These are phyloP conservation scores for Umbelopsis ramanniana DNA, from an alignment of 192 early-diverging fungal genomes.

Conservation along the genomic window DNA sequence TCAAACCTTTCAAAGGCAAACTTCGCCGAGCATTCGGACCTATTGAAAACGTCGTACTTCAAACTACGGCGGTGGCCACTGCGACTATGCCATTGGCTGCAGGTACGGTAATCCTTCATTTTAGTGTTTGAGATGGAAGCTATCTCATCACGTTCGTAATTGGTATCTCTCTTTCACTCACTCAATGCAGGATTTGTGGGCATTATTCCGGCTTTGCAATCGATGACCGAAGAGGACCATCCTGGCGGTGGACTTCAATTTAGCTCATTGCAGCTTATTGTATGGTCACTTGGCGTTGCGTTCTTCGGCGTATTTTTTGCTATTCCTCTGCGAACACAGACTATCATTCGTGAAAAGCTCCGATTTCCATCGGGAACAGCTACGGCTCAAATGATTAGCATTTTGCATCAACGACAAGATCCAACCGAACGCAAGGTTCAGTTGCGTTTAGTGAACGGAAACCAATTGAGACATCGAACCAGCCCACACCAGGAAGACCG, in stretches of 20 bases:
- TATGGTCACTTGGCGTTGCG: slow-evolving; percentile 78
- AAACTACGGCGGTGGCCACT: slow-evolving; percentile 83
- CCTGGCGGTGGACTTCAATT: slow-evolving; percentile 40
- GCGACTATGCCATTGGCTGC: slow-evolving; percentile 84
- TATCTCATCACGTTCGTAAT: too few relatives aligned
- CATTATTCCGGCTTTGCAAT: slow-evolving; percentile 79
- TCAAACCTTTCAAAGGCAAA: slow-evolving; percentile 59
- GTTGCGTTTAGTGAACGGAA: neutral
- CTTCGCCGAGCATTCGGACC: slow-evolving; percentile 66
- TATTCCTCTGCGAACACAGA: slow-evolving; percentile 75
- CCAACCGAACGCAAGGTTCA: slow-evolving; percentile 31
- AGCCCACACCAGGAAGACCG: neutral
- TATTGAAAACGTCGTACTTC: slow-evolving; percentile 84
- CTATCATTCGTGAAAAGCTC: slow-evolving; percentile 81
- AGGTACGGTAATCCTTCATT: slow-evolving; percentile 15
- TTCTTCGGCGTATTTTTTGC: slow-evolving; percentile 95
- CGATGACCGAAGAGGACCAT: slow-evolving; percentile 63
- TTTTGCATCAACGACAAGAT: slow-evolving; percentile 66
- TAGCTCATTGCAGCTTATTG: slow-evolving; percentile 53
- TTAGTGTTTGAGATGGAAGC: too few relatives aligned
- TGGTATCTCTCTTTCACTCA: too few relatives aligned
- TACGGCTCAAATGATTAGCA: slow-evolving; percentile 82
- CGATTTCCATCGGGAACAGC: slow-evolving; percentile 87
- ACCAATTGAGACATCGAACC: slow-evolving; percentile 7
- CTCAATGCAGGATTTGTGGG: slow-evolving; percentile 68